A percentile compares a stretch with the other conserved stretches of the same genome.
Conservation (phyloP, 1,139 yeast genomes). For the Ogataea hybrid region DNA sequence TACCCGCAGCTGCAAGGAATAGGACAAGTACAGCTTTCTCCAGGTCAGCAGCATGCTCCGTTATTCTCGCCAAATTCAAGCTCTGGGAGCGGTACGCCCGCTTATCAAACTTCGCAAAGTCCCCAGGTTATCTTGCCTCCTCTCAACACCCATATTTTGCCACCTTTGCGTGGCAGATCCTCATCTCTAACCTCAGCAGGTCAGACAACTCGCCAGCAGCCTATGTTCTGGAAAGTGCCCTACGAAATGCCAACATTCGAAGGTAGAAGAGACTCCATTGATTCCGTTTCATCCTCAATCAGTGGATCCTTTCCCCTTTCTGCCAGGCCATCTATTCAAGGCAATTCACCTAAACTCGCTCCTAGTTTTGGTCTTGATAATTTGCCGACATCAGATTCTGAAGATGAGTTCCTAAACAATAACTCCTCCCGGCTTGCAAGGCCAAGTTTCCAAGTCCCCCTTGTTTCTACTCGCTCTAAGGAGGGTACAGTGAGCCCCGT, state of each 20-base stretch:
- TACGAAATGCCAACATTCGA: constrained; percentile 32
- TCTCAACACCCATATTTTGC: constrained; percentile 19
- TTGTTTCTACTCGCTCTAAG: constrained; percentile 29
- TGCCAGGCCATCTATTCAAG: constrained; percentile 8
- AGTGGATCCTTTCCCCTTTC: constrained; percentile 25
- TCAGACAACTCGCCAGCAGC: constrained; percentile 22
- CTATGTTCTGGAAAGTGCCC: constrained; percentile 42
- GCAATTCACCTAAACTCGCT: constrained; percentile 16
- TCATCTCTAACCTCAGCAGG: constrained; percentile 13
- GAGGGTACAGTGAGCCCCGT: constrained; percentile 32
- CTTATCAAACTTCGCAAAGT: constrained; percentile 7
- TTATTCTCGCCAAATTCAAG: constrained; percentile 5
- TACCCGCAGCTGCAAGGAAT: constrained; percentile 27
- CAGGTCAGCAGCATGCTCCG: constrained; percentile 14
- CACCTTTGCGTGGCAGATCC: constrained; percentile 23
- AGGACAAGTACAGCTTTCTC: constrained; percentile 19
- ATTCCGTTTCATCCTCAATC: constrained; percentile 33
- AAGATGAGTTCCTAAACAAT: constrained; percentile 33
- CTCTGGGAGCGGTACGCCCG: neutral
- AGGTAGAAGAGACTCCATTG: constrained; percentile 33
- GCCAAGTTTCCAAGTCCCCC: constrained; percentile 25
- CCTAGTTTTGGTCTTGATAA: constrained; percentile 17
- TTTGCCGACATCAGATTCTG: constrained; percentile 35
- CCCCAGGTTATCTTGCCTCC: constrained; percentile 28
- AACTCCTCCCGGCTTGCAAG: constrained; percentile 20